Evolutionary conservation across 768 basidiomycete species (phyloP).

Genomic region (Pilatotrama ljubarskyi): DNA sequence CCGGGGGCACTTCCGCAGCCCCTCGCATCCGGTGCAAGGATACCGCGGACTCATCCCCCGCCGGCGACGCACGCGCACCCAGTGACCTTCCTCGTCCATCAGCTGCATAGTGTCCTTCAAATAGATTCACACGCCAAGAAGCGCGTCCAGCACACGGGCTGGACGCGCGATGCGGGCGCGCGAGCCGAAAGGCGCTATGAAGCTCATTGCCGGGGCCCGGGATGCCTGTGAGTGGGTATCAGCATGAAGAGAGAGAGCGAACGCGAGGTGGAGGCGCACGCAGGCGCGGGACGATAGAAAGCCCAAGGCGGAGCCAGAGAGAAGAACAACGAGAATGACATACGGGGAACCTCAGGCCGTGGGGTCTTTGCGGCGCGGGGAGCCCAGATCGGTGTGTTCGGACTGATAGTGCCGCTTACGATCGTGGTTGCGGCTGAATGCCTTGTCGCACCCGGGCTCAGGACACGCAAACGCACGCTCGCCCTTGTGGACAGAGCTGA

Average conservation of each 20-base stretch:
- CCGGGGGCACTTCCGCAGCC: constrained; percentile 4
- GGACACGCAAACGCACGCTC: background rate
- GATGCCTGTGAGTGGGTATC: background rate
- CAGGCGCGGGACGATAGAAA: background rate
- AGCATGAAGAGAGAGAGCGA: background rate
- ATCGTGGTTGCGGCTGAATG: constrained; percentile 18
- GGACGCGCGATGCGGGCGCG: background rate
- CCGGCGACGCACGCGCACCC: constrained; percentile 3
- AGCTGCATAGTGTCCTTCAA: constrained; percentile 15
- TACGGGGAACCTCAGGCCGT: constrained; percentile 1
- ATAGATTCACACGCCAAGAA: constrained; percentile 5
- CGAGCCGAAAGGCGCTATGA: constrained; percentile 11
- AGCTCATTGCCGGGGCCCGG: constrained; percentile 7
- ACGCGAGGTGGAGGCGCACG: background rate
- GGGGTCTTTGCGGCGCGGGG: constrained; percentile 12
- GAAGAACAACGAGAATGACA: too few relatives aligned
- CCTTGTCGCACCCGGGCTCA: background rate
- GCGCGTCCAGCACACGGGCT: constrained; percentile 2
- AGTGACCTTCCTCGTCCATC: constrained; percentile 4
- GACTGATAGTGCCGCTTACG: constrained; percentile 7
- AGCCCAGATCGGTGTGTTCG: constrained; percentile 14
- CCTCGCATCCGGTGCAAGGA: constrained; percentile 1
- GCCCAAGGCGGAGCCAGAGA: too few relatives aligned
- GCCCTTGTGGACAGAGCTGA: constrained; percentile 4
- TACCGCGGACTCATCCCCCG: background rate